Conservation (phyloP, 192 early-diverging fungal genomes). For the Kickxella alabastrina region DNA sequence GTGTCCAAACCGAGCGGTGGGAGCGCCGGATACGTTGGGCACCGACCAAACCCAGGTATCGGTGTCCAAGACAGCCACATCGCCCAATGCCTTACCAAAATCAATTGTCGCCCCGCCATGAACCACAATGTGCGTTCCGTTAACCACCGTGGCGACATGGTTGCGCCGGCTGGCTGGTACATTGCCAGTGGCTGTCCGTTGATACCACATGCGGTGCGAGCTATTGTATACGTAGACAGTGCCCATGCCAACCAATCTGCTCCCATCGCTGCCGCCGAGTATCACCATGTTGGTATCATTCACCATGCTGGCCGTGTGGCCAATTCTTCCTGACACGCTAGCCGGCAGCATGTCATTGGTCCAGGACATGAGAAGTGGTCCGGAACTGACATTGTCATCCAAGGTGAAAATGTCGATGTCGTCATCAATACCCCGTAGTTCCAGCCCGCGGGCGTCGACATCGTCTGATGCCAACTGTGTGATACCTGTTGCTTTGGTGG, state of each 20-base stretch:
- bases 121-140: constrained; percentile 29
- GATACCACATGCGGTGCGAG: constrained; percentile 22
- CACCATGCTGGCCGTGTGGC: constrained; percentile 34
- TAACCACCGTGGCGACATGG: constrained; percentile 43
- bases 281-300: constrained; percentile 40
- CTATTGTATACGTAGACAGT: constrained; percentile 31
- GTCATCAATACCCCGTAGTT: neutral
- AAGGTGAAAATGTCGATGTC: neutral
- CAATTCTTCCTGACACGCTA: constrained; percentile 30
- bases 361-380: constrained; percentile 28
- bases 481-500: neutral
- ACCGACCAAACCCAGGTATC: constrained; percentile 40
- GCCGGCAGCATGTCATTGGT: constrained; percentile 29
- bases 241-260: constrained; percentile 21
- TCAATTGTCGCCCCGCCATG: constrained; percentile 38
- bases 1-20: constrained; percentile 38
- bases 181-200: constrained; percentile 17
- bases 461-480: neutral
- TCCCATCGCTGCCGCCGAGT: constrained; percentile 33
- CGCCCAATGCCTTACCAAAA: constrained; percentile 25
- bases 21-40: constrained; percentile 11
- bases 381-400: neutral
- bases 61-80: constrained; percentile 48
- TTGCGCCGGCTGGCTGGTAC: constrained; percentile 20
- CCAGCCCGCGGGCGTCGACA: neutral